Conservation (phyloP, 1,284 basidiomycete species). For the Marasmius tenuissimus region DNA sequence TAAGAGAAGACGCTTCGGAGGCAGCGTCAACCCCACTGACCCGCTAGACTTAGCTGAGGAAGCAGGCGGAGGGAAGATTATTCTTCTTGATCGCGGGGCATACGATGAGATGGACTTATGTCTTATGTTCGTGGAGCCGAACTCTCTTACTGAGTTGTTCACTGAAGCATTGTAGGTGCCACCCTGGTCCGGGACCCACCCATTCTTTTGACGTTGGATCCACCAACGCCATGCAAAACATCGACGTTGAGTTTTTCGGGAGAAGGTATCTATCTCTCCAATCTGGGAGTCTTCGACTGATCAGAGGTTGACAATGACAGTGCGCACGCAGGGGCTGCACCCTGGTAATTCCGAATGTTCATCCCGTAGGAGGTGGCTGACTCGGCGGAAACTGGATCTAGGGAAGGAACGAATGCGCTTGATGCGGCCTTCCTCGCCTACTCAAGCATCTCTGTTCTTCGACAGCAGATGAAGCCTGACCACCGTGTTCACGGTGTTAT, state of each 20-base stretch:
- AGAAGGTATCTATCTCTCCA: constrained; percentile 47
- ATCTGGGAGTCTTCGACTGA: not conserved
- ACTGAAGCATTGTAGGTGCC: constrained; percentile 47
- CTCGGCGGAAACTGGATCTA: constrained; percentile 14
- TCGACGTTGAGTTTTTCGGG: constrained; percentile 68
- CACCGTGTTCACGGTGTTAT: constrained; percentile 72
- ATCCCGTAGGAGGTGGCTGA: not conserved
- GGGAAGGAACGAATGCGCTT: constrained; percentile 84
- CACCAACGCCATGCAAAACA: constrained; percentile 56
- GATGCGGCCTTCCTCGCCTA: constrained; percentile 86
- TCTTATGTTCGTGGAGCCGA: constrained; percentile 53
- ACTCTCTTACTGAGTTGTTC: constrained; percentile 1
- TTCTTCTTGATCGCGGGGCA: constrained; percentile 68
- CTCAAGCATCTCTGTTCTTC: constrained; percentile 68
- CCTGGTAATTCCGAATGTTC: constrained; percentile 39
- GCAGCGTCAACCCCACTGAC: not conserved
- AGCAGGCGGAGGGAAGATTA: constrained; percentile 75
- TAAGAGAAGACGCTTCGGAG: constrained; percentile 26
- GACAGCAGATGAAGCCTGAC: constrained; percentile 70
- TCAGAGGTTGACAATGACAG: constrained; percentile 31
- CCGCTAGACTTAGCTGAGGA: constrained; percentile 64
- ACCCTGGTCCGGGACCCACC: constrained; percentile 53
- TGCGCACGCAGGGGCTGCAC: constrained; percentile 72
- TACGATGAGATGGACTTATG: constrained; percentile 80
- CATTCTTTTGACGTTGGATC: constrained; percentile 49